A percentile compares a stretch with the other conserved stretches of the same genome.
Evolutionary conservation across 345 rosid genomes (phyloP).

Genomic region (Heritiera fomes): DNA sequence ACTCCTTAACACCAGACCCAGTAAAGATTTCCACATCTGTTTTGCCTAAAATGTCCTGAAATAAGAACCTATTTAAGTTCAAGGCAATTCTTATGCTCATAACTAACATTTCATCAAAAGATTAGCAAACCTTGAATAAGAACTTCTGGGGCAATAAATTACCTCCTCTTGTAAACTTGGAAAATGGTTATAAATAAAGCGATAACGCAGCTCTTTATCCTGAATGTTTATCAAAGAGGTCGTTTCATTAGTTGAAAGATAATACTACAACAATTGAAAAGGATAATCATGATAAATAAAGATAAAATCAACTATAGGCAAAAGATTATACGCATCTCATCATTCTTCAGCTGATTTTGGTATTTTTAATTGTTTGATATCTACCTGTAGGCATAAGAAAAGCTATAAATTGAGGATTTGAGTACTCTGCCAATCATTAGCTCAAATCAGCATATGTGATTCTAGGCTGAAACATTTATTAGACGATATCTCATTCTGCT

Average conservation of each 20-base stretch:
- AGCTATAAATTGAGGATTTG: neutral
- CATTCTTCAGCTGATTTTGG: constrained; percentile 9
- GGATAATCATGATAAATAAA: too few relatives aligned
- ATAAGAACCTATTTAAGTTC: neutral
- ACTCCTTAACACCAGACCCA: constrained; percentile 91
- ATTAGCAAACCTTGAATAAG: constrained; percentile 21
- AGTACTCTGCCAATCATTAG: neutral
- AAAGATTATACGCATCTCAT: too few relatives aligned
- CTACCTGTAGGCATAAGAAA: neutral
- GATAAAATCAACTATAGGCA: too few relatives aligned
- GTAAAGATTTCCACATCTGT: constrained; percentile 86
- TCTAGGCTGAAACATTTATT: neutral
- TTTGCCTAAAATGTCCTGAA: constrained; percentile 88
- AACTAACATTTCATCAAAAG: constrained; percentile 2
- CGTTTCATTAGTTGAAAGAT: constrained; percentile 22
- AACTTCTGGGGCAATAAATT: constrained; percentile 31
- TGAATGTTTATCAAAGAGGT: constrained; percentile 30
- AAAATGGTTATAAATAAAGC: constrained; percentile 75
- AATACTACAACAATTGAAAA: neutral
- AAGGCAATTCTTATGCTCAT: neutral
- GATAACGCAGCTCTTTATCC: constrained; percentile 87
- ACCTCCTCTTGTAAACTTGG: constrained; percentile 53
- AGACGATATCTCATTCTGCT: neutral
- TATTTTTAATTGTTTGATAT: neutral
- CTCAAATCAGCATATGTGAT: constrained; percentile 1